phyloP scores from a whole-genome alignment of 2,329 filamentous ascomycete species.

The Pseudogymnoascus sp. region DNA sequence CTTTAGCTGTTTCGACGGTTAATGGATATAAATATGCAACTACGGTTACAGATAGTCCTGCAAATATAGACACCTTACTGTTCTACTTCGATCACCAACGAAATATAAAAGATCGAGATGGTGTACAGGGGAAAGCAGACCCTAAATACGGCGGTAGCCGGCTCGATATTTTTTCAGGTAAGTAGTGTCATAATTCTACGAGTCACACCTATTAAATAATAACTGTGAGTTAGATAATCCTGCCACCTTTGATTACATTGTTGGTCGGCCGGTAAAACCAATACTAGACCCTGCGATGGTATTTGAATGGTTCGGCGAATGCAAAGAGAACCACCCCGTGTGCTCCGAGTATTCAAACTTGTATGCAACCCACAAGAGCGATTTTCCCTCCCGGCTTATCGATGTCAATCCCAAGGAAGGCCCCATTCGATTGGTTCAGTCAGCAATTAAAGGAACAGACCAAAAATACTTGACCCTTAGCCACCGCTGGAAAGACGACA shows the following conservation, averaged over 20 bases:
- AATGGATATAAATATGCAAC: not conserved
- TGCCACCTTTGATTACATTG: not conserved
- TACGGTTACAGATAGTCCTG: not conserved
- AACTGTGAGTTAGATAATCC: not conserved
- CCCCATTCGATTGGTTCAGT: not conserved
- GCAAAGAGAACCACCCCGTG: not conserved
- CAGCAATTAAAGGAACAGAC: not conserved
- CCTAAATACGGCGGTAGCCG: not conserved
- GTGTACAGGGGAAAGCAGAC: not conserved
- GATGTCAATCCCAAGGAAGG: not conserved
- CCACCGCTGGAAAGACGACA: not conserved
- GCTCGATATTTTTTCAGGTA: not conserved
- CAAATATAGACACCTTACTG: not conserved
- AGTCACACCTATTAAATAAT: not conserved
- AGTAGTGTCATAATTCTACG: not conserved
- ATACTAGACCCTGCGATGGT: not conserved
- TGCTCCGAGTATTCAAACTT: not conserved
- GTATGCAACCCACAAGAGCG: not conserved
- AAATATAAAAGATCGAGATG: not conserved
- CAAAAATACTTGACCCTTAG: not conserved
- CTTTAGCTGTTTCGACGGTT: not conserved
- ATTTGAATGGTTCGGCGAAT: not conserved
- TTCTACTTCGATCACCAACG: not conserved
- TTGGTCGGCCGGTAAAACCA: not conserved
- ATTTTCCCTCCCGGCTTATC: not conserved